These are phyloP conservation scores for Camelina laxa DNA, from an alignment of 345 rosid species.

Conservation along the genomic window DNA sequence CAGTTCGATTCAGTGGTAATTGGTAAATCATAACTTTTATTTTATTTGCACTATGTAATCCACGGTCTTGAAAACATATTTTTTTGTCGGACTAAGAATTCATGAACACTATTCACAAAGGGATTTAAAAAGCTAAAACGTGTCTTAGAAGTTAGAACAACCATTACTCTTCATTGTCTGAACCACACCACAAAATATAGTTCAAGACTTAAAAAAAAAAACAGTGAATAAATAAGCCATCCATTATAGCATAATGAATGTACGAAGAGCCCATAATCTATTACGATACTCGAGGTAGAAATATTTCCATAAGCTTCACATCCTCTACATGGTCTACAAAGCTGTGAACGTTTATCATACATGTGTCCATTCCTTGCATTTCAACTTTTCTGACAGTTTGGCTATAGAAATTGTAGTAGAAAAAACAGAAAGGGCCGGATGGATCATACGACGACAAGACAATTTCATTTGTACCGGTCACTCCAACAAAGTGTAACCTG, in stretches of 20 bases:
- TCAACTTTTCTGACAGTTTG: background rate
- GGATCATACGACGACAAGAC: background rate
- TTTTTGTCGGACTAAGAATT: no score
- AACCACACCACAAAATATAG: no score
- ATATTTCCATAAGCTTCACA: background rate
- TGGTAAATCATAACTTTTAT: no score
- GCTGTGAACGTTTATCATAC: background rate
- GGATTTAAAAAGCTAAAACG: no score
- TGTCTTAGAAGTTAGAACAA: no score
- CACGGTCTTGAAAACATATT: no score
- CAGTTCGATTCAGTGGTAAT: slow-evolving; percentile 19
- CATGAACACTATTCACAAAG: no score
- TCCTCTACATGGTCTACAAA: background rate
- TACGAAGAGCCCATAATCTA: background rate
- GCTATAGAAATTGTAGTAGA: background rate
- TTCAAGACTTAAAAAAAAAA: background rate
- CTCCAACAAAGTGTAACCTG: background rate
- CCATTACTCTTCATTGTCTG: no score
- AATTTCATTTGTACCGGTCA: background rate
- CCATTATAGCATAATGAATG: background rate
- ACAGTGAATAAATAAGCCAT: background rate
- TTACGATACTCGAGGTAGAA: background rate
- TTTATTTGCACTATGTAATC: no score
- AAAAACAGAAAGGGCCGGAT: background rate
- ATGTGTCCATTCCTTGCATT: background rate